phyloP scores from a whole-genome alignment of 495 filamentous ascomycete species.

The Aspergillus panamensis region DNA sequence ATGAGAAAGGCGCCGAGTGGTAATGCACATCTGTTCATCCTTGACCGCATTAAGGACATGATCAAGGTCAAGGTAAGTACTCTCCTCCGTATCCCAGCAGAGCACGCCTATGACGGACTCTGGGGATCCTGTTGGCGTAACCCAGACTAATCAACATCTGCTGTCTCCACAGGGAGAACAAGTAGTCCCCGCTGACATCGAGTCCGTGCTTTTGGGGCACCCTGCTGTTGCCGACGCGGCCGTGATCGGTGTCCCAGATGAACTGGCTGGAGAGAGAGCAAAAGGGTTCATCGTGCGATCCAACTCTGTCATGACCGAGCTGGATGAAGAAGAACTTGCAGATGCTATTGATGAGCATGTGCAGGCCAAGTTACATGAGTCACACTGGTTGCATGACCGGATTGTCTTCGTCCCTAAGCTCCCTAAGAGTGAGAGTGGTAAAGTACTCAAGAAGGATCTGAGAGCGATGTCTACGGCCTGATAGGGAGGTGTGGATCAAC shows the following conservation, averaged over 20 bases:
- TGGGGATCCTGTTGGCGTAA: not conserved
- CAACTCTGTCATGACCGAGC: constrained; percentile 27
- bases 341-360: constrained; percentile 45
- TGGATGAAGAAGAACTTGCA: constrained; percentile 12
- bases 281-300: constrained; percentile 74
- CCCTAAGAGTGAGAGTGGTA: constrained; percentile 73
- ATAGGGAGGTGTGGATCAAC: not conserved
- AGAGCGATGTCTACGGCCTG: constrained; percentile 22
- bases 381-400: constrained; percentile 22
- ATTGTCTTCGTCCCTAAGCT: constrained; percentile 66
- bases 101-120: too few relatives aligned
- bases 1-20: constrained; percentile 30
- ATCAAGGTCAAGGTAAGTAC: constrained; percentile 64
- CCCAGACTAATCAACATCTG: not conserved
- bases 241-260: constrained; percentile 67
- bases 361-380: constrained; percentile 24
- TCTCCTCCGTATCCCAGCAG: not conserved
- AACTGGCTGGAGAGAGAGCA: constrained; percentile 64
- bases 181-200: constrained; percentile 76
- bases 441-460: constrained; percentile 68
- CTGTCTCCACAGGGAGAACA: constrained; percentile 55
- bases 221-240: constrained; percentile 67
- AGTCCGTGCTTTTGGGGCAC: constrained; percentile 71
- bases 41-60: constrained; percentile 78
- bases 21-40: constrained; percentile 67